Percentiles rank a stretch among this genome's conserved stretches.
These are phyloP conservation scores for Dichotomopilus funicola DNA, from an alignment of 2,329 filamentous ascomycete species.

Conservation along the genomic window DNA sequence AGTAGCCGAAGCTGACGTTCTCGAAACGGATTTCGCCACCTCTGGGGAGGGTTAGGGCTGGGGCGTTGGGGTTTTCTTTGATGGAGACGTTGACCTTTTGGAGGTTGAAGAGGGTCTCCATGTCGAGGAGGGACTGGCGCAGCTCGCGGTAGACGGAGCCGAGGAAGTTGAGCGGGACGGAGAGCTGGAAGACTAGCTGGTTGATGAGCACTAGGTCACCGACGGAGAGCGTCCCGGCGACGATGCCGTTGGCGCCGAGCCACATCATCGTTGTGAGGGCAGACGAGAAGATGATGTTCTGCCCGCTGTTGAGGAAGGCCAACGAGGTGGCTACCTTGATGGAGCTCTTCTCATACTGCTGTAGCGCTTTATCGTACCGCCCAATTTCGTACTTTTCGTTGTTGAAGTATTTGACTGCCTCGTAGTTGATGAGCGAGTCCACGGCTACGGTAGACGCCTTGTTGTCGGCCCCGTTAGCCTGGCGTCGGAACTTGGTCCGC, in stretches of 20 bases:
- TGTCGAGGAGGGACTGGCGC: conserved; percentile 88
- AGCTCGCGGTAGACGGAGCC: conserved; percentile 97
- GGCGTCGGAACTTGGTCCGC: conserved; percentile 92
- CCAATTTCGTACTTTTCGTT: conserved; percentile 93
- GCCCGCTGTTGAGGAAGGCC: conserved; percentile 86
- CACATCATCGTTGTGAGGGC: conserved; percentile 98
- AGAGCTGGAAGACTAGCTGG: conserved; percentile 96
- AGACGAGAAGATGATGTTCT: conserved; percentile 94
- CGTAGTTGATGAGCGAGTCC: conserved; percentile 96
- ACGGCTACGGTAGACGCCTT: conserved; percentile 91
- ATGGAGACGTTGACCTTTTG: conserved; percentile 93
- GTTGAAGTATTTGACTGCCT: conserved; percentile 99
- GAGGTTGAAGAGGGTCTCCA: conserved; percentile 96
- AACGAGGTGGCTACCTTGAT: conserved; percentile 96
- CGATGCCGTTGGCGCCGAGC: conserved; percentile 83
- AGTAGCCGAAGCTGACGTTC: conserved; percentile 91
- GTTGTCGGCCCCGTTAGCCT: conserved; percentile 95
- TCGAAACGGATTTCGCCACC: conserved; percentile 92
- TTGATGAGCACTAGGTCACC: conserved; percentile 98
- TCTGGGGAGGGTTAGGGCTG: conserved; percentile 61
- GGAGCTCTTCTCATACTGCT: conserved; percentile 83
- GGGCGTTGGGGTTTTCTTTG: conserved; percentile 68
- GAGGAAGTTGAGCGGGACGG: conserved; percentile 92
- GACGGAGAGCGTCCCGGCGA: conserved; percentile 72
- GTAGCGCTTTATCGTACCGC: conserved; percentile 81